phyloP scores from a whole-genome alignment of 2,329 filamentous ascomycete species.

The Dryadomyces sulphureus region DNA sequence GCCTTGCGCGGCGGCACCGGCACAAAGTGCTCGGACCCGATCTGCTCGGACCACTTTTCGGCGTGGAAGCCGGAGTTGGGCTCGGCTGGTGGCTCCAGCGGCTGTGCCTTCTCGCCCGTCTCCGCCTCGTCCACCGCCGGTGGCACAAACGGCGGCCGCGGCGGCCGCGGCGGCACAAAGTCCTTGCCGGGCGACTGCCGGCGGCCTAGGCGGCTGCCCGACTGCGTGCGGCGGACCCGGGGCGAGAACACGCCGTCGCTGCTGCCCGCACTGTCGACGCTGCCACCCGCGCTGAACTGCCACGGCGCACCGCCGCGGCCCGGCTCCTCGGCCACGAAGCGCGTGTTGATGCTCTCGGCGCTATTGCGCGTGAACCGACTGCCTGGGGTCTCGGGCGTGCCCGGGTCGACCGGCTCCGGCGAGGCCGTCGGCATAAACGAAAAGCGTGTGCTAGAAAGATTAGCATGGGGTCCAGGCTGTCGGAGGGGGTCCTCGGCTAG shows the following conservation, averaged over 20 bases:
- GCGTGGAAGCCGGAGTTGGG: slow-evolving; percentile 29
- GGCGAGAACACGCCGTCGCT: slow-evolving; percentile 10
- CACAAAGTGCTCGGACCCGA: slow-evolving; percentile 39
- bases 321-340: slow-evolving; percentile 35
- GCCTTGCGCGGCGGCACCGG: slow-evolving; percentile 28
- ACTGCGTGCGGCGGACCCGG: slow-evolving; percentile 22
- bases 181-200: slow-evolving; percentile 17
- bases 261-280: slow-evolving; percentile 12
- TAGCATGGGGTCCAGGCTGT: slow-evolving; percentile 6
- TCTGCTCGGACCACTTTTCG: slow-evolving; percentile 37
- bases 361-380: slow-evolving; percentile 31
- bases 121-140: slow-evolving; percentile 2
- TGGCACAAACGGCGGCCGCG: slow-evolving; percentile 7
- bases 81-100: slow-evolving; percentile 1
- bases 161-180: background rate
- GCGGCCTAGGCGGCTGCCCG: slow-evolving; percentile 24
- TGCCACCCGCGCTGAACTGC: slow-evolving; percentile 37
- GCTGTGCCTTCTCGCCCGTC: background rate
- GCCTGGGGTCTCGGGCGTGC: slow-evolving; percentile 12
- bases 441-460: slow-evolving; percentile 35
- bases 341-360: slow-evolving; percentile 47
- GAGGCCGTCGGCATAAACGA: slow-evolving; percentile 16
- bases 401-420: slow-evolving; percentile 18
- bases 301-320: slow-evolving; percentile 22
- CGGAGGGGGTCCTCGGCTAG: background rate